A percentile compares a stretch with the other conserved stretches of the same genome.
Evolutionary conservation across 257 asterid species (phyloP).

Genomic region (Gentiana dahurica): DNA sequence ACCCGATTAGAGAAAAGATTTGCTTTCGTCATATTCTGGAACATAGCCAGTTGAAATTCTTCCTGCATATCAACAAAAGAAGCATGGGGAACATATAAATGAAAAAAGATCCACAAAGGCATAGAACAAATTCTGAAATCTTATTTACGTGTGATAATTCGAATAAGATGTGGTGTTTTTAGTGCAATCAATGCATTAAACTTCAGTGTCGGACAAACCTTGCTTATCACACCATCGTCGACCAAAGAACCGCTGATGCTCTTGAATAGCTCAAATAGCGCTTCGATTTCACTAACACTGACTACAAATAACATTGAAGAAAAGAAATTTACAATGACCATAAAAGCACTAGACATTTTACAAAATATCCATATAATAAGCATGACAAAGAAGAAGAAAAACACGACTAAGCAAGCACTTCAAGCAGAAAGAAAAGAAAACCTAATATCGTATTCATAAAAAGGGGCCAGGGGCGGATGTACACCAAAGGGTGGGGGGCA

Average conservation of each 20-base stretch:
- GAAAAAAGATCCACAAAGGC: too few species aligned
- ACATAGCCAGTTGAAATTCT: constrained; percentile 89
- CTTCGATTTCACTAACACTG: constrained; percentile 98
- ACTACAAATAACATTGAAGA: constrained; percentile 39
- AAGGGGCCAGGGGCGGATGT: too few species aligned
- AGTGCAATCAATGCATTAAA: too few species aligned
- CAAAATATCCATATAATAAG: not conserved
- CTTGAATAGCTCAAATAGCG: constrained; percentile 94
- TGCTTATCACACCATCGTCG: constrained; percentile 91
- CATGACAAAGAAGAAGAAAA: not conserved
- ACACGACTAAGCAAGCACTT: not conserved
- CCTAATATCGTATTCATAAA: too few species aligned
- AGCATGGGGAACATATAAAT: too few species aligned
- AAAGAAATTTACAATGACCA: not conserved
- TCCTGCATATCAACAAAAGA: constrained; percentile 57
- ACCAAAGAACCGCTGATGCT: constrained; percentile 89
- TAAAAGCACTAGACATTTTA: not conserved
- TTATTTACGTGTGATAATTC: too few species aligned
- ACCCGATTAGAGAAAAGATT: constrained; percentile 96
- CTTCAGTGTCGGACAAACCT: constrained; percentile 28
- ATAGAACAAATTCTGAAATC: too few species aligned
- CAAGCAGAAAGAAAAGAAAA: too few species aligned
- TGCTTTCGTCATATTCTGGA: constrained; percentile 89
- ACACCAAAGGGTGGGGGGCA: too few species aligned
- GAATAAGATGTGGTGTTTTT: too few species aligned